Percentiles rank a stretch among this genome's conserved stretches.
phyloP scores from a whole-genome alignment of 2,329 filamentous ascomycete genomes.

The Arthrocladium fulminans region DNA sequence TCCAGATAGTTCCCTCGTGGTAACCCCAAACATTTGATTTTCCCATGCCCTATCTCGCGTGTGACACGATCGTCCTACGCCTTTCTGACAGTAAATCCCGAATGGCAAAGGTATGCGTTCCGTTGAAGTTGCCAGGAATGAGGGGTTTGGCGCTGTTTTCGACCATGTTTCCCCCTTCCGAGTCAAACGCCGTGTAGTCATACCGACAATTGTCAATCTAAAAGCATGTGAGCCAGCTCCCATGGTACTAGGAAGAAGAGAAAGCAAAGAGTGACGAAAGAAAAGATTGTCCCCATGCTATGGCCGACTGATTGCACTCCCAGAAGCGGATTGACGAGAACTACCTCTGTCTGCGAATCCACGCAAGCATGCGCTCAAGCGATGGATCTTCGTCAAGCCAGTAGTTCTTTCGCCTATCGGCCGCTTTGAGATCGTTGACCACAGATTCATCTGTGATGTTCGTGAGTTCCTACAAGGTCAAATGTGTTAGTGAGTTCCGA shows the following conservation, averaged over 20 bases:
- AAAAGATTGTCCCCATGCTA: too few species aligned
- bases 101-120: too few species aligned
- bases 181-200: too few species aligned
- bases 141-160: too few species aligned
- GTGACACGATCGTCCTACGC: background rate
- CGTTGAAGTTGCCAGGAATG: too few species aligned
- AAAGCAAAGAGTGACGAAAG: background rate
- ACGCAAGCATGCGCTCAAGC: conserved; percentile 41
- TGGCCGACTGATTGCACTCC: too few species aligned
- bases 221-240: background rate
- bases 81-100: too few species aligned
- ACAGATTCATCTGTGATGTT: conserved; percentile 50
- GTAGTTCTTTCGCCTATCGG: conserved; percentile 49
- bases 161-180: too few species aligned
- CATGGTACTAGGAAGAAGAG: background rate
- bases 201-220: background rate
- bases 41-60: too few species aligned
- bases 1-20: too few species aligned
- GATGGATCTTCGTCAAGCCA: conserved; percentile 55
- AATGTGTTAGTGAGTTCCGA: background rate
- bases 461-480: conserved; percentile 42
- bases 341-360: conserved; percentile 33
- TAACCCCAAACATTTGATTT: too few species aligned
- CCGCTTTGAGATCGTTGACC: conserved; percentile 45
- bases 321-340: too few species aligned